Base-by-base conservation (phyloP, 1,139 yeast species). In the Saccharomyces hybrid region DNA sequence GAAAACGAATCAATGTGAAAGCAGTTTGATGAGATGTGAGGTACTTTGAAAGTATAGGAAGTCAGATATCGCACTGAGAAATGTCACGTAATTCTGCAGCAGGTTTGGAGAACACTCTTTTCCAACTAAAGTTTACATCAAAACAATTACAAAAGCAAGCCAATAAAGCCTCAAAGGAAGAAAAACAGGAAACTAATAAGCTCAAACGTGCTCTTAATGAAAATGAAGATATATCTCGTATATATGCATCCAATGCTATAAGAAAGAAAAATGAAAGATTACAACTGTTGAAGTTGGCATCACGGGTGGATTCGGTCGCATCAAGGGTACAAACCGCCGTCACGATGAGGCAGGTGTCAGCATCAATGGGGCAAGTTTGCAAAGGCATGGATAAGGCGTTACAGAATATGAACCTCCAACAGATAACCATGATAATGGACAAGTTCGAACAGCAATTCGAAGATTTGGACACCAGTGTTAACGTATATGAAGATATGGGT, bases 261-360 rank as follows among this genome's bases (percentile, higher is more conserved):
- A 80, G 99, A 55, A 95, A 95, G 71, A 80, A 88, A 52, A 88
- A 88, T 61, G 99, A 95, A 70, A 76, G 95, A 59, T 77, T 93
- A 49, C 93, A 87, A 66, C 73, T 95, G 57, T 75, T 95, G 53
- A 78, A 95, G 60, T 76, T 95, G 57, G 87, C 97, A 0, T 88
- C 96, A 0, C 74, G 98, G 55, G 88, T 95, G 34, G 99, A 95
- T 70, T 95, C 98, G 0, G 99, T 95, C 29, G 96, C 98, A 0
- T 85, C 95, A 8, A 74, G 99, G 56, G 96, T 95, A 1, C 98
- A 93, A 65, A 95, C 99, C 0, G 98, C 99, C 0, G 97, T 91
- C 4, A 91, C 98, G 0, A 93, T 93, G 99, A 78, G 96, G 61
- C 82, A 87, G 51, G 96, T 93, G 5, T 88, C 96, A 0, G 93